Evolutionary conservation across 2,329 filamentous ascomycete genomes (phyloP), one percentile per base, ranked within the genome.

Genomic region (Diaporthe sp.): DNA sequence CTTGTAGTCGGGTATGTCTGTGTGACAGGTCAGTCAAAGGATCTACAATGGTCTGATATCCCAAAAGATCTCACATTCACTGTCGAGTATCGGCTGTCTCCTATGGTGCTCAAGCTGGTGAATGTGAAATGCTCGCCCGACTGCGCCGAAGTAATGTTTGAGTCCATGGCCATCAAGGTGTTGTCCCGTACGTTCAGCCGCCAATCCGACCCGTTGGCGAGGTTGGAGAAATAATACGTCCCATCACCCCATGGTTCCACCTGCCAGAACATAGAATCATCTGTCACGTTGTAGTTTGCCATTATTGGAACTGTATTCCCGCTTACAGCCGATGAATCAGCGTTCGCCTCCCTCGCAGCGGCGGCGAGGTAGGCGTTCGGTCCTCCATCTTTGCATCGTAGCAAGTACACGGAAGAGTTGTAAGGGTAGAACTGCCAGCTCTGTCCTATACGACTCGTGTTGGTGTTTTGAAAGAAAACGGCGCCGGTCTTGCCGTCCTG

Each of bases 231-330:
- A 19, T 74, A 71, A 12, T 74, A 74, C 3, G 72, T 74, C 9
- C 72, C 72, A 44, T 74, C 72, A 0, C 42, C 44, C 72, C 72
- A 74, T 15, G 72, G 72, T 7, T 51, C 72, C 6, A 74, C 15
- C n/a, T 44, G 22, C 72, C 73, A 74, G 34, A 74, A 74, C 73
- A 74, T 72, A 5, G 73, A 74, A 37, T 72, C 34, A 25, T 74
- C 73, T 1, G 73, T 62, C 22, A 74, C 58, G 25, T 57, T 74
- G 15, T 62, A 72, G 5, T 65, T 49, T 0, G 67, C 73, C 37
- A 74, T 4, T 3, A 44, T 46, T 2, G 68, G 67, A 1, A 49
- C 44, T 4, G 73, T 75, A 37, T 75, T 55, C 8, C 73, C 73
- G 6, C 67, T 62, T n/a, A 65, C 28, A n/a, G 53, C 12, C 13